A percentile compares a stretch with the other conserved stretches of the same genome.
These are phyloP conservation scores for Parmales sp. DNA, from an alignment of 108 stramenopile genomes.

Conservation along the genomic window DNA sequence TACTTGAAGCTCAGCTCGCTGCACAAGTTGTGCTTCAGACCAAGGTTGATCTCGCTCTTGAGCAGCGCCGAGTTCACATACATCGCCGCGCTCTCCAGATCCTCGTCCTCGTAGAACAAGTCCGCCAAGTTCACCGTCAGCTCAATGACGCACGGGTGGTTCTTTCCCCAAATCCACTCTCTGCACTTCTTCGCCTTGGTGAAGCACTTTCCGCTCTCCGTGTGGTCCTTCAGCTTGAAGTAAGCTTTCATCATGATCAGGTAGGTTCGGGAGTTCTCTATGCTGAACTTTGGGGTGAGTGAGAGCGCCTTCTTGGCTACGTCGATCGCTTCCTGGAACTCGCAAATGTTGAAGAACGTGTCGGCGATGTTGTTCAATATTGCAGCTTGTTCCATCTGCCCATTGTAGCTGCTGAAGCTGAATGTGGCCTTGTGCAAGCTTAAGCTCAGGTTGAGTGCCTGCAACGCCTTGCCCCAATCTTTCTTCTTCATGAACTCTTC, in stretches of 20 bases:
- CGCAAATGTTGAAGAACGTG: background rate
- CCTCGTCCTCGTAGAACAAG: slow-evolving; percentile 7
- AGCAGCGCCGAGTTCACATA: background rate
- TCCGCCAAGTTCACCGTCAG: background rate
- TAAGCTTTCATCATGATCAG: background rate
- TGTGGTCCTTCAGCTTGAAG: slow-evolving; percentile 2
- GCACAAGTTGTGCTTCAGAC: background rate
- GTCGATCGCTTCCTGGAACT: background rate
- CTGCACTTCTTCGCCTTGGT: background rate
- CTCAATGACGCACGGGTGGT: background rate
- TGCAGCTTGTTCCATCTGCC: background rate
- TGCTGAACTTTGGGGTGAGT: background rate
- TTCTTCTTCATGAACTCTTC: background rate
- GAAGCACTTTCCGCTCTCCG: background rate
- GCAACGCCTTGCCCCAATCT: background rate
- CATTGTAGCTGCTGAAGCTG: background rate
- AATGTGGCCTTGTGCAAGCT: background rate
- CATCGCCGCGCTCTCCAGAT: background rate
- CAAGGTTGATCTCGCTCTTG: background rate
- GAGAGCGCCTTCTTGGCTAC: slow-evolving; percentile 2
- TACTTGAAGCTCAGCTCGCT: background rate
- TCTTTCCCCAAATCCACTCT: background rate
- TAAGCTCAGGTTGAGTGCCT: background rate
- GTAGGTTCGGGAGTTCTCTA: background rate
- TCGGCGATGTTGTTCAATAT: background rate